Conservation (phyloP, 306 rosid species). For the Prunus persica region Prunus_persica_NCBIv2 NC_034012.1:2353501-2354000, state of each 20-base stretch:
- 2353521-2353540: slow-evolving; percentile 72
- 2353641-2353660: not conserved
- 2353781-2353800: not conserved
- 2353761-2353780: not conserved
- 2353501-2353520: slow-evolving; percentile 89
- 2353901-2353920: not conserved
- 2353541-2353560: slow-evolving; percentile 67
- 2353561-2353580: slow-evolving; percentile 69
- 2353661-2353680: not conserved
- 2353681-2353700: not conserved
- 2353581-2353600: slow-evolving; percentile 67
- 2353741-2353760: not conserved
- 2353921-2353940: not conserved
- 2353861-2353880: not conserved
- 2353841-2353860: not conserved
- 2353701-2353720: not conserved
- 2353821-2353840: not conserved
- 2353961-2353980: not conserved
- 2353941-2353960: not conserved
- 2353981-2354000: not conserved
- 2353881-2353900: not conserved
- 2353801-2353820: not conserved
- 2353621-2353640: not conserved
- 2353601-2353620: slow-evolving; percentile 5
- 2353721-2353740: not conserved